Evolutionary conservation across 2,329 filamentous ascomycete species (phyloP).

Genomic region (Colletotrichum lindemuthianum): DNA sequence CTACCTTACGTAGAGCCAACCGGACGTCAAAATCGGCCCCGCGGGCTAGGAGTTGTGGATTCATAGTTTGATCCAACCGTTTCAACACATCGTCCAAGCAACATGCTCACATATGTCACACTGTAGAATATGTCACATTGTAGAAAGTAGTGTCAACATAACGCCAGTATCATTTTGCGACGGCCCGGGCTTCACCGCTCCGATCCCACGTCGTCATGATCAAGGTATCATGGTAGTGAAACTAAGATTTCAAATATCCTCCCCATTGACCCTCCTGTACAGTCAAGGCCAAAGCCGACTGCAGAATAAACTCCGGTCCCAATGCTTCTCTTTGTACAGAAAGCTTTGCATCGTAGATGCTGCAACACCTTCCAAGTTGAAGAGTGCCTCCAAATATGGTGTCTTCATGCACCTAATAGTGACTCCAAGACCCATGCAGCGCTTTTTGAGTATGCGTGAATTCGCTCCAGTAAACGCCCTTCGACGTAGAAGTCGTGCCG

Average conservation of each 20-base stretch:
- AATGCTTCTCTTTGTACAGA: slow-evolving; percentile 1
- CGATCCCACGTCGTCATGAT: slow-evolving; percentile 16
- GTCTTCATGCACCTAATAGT: slow-evolving; percentile 31
- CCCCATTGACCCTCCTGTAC: not conserved
- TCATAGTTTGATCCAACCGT: too few relatives aligned
- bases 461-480: not conserved
- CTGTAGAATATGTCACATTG: too few relatives aligned
- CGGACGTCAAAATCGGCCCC: too few relatives aligned
- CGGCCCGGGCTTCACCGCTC: slow-evolving; percentile 4
- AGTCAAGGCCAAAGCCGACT: slow-evolving; percentile 18
- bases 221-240: slow-evolving; percentile 10
- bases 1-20: too few relatives aligned
- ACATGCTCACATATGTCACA: too few relatives aligned
- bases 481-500: too few relatives aligned
- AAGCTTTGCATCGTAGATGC: not conserved
- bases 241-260: not conserved
- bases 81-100: too few relatives aligned
- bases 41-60: too few relatives aligned
- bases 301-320: slow-evolving; percentile 6
- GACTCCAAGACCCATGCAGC: slow-evolving; percentile 13
- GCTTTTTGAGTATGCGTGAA: not conserved
- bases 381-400: not conserved
- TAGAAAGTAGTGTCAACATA: not conserved
- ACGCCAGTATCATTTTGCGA: slow-evolving; percentile 3
- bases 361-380: slow-evolving; percentile 12